Percentiles rank a stretch among this genome's conserved stretches.
phyloP scores from a whole-genome alignment of 306 rosid genomes.

The Luffa aegyptiaca region DNA sequence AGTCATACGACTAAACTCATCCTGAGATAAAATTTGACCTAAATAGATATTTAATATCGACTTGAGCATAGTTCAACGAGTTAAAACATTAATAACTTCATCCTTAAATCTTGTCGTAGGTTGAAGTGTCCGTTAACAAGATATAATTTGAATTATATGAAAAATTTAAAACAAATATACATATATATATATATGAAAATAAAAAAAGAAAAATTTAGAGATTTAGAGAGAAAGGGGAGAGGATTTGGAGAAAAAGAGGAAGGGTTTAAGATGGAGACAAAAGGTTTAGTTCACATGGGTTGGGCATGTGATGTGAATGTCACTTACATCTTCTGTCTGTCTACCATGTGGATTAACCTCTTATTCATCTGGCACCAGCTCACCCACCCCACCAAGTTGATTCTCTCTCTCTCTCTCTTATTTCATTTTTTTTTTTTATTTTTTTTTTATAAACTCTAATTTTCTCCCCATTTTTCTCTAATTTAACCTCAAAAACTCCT shows the following conservation, averaged over 20 bases:
- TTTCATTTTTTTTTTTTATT: not conserved
- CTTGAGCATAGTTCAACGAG: no score
- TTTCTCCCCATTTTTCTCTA: not conserved
- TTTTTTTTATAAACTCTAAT: not conserved
- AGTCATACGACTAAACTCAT: no score
- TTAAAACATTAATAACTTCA: no score
- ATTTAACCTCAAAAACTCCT: not conserved
- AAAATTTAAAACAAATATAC: no score
- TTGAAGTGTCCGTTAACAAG: no score
- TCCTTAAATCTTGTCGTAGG: no score
- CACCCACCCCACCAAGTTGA: constrained; percentile 60
- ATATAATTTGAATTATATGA: no score
- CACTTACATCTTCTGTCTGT: constrained; percentile 51
- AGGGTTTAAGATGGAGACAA: constrained; percentile 53
- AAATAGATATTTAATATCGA: no score
- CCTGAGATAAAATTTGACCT: no score
- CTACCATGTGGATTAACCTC: constrained; percentile 83
- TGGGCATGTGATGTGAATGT: constrained; percentile 76
- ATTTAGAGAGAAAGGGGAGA: no score
- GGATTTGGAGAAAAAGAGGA: constrained; percentile 7
- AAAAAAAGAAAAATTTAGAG: no score
- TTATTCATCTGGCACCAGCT: constrained; percentile 82
- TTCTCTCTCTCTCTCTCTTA: constrained; percentile 18
- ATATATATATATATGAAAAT: no score
- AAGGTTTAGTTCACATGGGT: constrained; percentile 68